phyloP scores from a whole-genome alignment of 345 rosid species.

The Syzygium jambos region DNA sequence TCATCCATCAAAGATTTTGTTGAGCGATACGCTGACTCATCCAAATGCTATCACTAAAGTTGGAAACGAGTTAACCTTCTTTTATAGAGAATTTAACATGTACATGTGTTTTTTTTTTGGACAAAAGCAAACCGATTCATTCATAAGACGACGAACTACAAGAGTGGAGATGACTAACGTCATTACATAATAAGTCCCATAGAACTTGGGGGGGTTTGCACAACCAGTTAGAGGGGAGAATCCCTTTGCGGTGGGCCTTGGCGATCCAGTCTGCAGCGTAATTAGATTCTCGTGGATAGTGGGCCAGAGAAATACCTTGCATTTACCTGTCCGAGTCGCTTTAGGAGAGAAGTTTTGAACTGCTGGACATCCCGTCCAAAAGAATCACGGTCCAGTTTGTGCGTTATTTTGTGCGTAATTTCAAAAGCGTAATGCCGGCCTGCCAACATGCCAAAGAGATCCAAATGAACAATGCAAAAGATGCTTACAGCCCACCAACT shows the following conservation, averaged over 20 bases:
- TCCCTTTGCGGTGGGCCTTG: no score
- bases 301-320: no score
- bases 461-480: background rate
- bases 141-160: no score
- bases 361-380: slow-evolving; percentile 77
- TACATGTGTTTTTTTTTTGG: background rate
- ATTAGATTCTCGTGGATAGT: no score
- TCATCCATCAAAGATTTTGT: background rate
- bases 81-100: background rate
- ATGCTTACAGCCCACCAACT: background rate
- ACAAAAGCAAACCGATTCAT: no score
- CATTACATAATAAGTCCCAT: no score
- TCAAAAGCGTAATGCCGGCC: slow-evolving; percentile 87
- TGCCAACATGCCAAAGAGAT: slow-evolving; percentile 10
- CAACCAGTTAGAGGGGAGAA: no score
- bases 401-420: slow-evolving; percentile 28
- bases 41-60: background rate
- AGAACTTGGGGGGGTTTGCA: no score
- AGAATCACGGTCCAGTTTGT: slow-evolving; percentile 60
- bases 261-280: no score
- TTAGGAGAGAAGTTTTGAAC: slow-evolving; percentile 85
- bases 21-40: background rate
- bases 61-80: background rate
- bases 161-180: no score
- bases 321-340: slow-evolving; percentile 71